These are phyloP conservation scores for Melanomma pulvis-pyrius DNA, from an alignment of 495 filamentous ascomycete genomes.

Conservation along the genomic window DNA sequence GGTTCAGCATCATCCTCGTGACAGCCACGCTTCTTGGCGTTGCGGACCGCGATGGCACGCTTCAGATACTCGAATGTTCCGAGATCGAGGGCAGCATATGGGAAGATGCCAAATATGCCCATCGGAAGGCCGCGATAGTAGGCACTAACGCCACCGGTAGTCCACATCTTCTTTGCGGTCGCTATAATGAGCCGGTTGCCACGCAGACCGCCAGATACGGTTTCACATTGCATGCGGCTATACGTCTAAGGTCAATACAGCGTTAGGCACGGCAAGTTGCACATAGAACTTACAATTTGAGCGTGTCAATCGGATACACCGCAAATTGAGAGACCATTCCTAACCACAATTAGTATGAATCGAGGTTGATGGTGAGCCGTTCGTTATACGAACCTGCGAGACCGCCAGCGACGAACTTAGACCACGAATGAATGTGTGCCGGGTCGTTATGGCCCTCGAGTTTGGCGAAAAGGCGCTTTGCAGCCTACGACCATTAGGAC, in stretches of 20 bases:
- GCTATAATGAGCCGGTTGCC: conserved; percentile 83
- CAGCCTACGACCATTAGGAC: conserved; percentile 49
- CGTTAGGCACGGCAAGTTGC: neutral
- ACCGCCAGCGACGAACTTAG: conserved; percentile 89
- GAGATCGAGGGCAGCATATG: conserved; percentile 95
- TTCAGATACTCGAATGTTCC: conserved; percentile 94
- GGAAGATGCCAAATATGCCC: conserved; percentile 94
- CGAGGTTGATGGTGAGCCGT: conserved; percentile 29
- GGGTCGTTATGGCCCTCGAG: conserved; percentile 89
- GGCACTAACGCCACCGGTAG: conserved; percentile 67
- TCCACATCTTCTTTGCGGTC: conserved; percentile 84
- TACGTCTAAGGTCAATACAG: conserved; percentile 32
- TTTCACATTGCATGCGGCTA: conserved; percentile 90
- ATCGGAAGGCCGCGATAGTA: conserved; percentile 93
- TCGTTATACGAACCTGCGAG: conserved; percentile 74
- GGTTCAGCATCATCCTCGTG: conserved; percentile 81
- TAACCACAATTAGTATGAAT: neutral
- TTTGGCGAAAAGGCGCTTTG: conserved; percentile 82
- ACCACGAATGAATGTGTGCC: conserved; percentile 69
- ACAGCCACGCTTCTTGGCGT: conserved; percentile 68
- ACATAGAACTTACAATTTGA: conserved; percentile 76
- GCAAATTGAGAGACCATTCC: conserved; percentile 62
- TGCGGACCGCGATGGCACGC: conserved; percentile 65
- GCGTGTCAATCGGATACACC: conserved; percentile 94
- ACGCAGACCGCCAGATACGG: conserved; percentile 77